Conservation (phyloP, 805 yeast species). For the Kuraishia borneana region DNA sequence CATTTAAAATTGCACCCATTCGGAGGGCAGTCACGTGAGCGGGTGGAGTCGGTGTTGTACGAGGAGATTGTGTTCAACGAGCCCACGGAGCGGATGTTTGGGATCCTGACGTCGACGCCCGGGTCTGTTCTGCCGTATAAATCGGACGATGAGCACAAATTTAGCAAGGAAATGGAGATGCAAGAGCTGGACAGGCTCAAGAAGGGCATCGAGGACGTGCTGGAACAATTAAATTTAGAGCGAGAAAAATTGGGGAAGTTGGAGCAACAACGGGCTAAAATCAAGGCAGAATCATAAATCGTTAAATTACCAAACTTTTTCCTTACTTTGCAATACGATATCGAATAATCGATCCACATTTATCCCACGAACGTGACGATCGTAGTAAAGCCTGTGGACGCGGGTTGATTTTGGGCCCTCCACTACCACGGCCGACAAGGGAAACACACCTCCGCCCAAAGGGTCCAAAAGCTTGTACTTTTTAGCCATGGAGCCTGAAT, state of each 20-base stretch:
- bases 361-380: too few species aligned
- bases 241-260: slow-evolving; percentile 14
- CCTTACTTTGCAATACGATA: too few species aligned
- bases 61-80: slow-evolving; percentile 94
- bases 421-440: slow-evolving; percentile 2
- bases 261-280: slow-evolving; percentile 13
- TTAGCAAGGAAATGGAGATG: slow-evolving; percentile 39
- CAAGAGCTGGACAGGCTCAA: slow-evolving; percentile 54
- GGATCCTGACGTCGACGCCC: slow-evolving; percentile 59
- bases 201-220: slow-evolving; percentile 18
- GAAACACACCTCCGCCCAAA: slow-evolving; percentile 4
- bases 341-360: too few species aligned
- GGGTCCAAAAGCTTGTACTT: slow-evolving; percentile 3
- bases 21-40: slow-evolving; percentile 27
- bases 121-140: slow-evolving; percentile 35
- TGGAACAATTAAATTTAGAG: slow-evolving; percentile 12
- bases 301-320: background rate
- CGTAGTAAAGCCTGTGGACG: background rate
- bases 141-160: slow-evolving; percentile 12
- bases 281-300: background rate
- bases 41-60: slow-evolving; percentile 51
- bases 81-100: slow-evolving; percentile 86
- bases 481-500: slow-evolving; percentile 1
- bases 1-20: slow-evolving; percentile 90
- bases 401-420: background rate